phyloP scores from a whole-genome alignment of 306 rosid genomes.

The Casuarina glauca region DNA sequence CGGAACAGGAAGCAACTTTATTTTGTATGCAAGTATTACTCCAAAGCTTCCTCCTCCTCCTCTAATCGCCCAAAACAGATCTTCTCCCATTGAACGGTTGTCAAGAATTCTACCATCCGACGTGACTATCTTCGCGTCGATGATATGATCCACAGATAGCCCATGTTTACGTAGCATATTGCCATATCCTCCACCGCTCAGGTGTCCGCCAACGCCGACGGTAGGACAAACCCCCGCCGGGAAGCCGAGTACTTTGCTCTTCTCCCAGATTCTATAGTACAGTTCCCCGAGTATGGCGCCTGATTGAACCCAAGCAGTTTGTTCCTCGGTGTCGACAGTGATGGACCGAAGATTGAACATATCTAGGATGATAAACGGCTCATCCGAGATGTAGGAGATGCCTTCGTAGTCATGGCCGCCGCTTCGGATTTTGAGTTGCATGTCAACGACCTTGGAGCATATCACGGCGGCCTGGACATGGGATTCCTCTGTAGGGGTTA shows the following conservation, averaged over 20 bases:
- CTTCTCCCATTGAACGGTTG: conserved; percentile 65
- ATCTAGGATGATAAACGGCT: conserved; percentile 64
- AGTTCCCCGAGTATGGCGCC: conserved; percentile 83
- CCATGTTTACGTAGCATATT: conserved; percentile 67
- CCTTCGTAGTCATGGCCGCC: conserved; percentile 93
- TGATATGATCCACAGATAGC: conserved; percentile 56
- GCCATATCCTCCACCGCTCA: conserved; percentile 86
- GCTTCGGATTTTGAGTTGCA: conserved; percentile 65
- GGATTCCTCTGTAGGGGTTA: conserved; percentile 49
- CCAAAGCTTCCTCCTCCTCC: conserved; percentile 92
- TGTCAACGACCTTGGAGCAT: conserved; percentile 45
- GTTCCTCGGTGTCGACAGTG: conserved; percentile 39
- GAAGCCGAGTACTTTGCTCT: conserved; percentile 60
- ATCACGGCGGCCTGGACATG: conserved; percentile 61
- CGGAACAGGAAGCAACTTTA: conserved; percentile 59
- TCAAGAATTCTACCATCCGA: conserved; percentile 59
- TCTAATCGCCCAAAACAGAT: conserved; percentile 77
- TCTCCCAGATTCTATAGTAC: conserved; percentile 61
- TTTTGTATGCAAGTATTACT: conserved; percentile 55
- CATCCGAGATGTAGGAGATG: conserved; percentile 58
- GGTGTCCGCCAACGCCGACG: conserved; percentile 81
- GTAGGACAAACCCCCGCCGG: conserved; percentile 76
- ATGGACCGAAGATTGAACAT: conserved; percentile 61
- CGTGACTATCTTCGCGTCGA: conserved; percentile 69
- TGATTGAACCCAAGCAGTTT: conserved; percentile 50